Evolutionary conservation across 1,284 basidiomycete species (phyloP).

Genomic region (Ganoderma lingzhi): DNA sequence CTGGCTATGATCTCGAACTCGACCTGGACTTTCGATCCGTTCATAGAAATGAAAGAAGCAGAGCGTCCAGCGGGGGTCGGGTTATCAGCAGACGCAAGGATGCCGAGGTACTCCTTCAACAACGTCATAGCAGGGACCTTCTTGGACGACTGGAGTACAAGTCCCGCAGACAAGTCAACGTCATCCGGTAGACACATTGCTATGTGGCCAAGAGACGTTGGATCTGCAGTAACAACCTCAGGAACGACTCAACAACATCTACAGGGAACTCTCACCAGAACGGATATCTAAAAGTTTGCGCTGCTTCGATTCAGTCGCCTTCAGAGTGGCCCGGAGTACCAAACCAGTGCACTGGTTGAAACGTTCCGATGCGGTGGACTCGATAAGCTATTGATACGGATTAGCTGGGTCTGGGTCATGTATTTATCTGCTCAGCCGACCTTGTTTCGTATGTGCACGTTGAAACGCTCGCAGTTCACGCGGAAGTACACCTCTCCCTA

Average conservation of each 20-base stretch:
- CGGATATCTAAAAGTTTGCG: constrained; percentile 64
- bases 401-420: not conserved
- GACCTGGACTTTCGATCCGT: constrained; percentile 78
- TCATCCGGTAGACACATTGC: constrained; percentile 68
- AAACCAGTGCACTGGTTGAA: constrained; percentile 80
- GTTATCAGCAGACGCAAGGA: constrained; percentile 83
- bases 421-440: constrained; percentile 48
- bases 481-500: constrained; percentile 82
- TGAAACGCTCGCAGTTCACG: constrained; percentile 90
- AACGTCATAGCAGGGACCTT: constrained; percentile 64
- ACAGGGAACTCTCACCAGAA: constrained; percentile 57
- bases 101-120: constrained; percentile 79
- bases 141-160: constrained; percentile 61
- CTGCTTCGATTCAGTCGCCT: constrained; percentile 73
- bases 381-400: constrained; percentile 66
- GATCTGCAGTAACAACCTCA: constrained; percentile 50
- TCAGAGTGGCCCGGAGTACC: constrained; percentile 77
- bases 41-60: constrained; percentile 73
- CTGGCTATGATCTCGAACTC: constrained; percentile 84
- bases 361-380: constrained; percentile 76
- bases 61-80: constrained; percentile 74
- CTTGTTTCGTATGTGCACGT: constrained; percentile 88
- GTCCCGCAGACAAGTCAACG: constrained; percentile 61
- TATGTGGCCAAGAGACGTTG: constrained; percentile 68
- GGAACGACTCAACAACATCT: not conserved